Evolutionary conservation across 1,139 yeast species (phyloP), one percentile per base, ranked within the genome.

Genomic region (Geotrichum europaeum): DNA sequence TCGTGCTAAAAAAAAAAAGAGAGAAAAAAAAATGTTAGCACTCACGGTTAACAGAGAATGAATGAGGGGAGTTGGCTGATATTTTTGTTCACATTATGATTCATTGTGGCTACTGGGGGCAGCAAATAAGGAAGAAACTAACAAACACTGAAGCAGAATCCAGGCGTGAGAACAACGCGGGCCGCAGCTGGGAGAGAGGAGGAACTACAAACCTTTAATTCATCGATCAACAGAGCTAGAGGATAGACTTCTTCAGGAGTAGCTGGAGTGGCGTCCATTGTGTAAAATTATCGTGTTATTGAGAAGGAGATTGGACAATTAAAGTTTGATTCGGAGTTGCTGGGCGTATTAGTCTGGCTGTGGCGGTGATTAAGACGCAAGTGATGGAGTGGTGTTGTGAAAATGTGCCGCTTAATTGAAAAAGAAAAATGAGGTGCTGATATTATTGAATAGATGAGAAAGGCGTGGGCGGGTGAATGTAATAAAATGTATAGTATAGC

Each of bases 201-300:
- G 18, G 28, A 15, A 34, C 22, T n/a, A 65, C 68, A 32, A 53
- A 73, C 75, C 70, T 89, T 88, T 73, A 95, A 82, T 76, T 95
- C 99, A 73, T 95, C 99, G 89, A 95, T 92, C 65, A 95, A 82
- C 69, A 95, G 82, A 18, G 99, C 99, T 74, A 95, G 83, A 59
- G 99, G 99, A 71, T 90, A 94, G 63, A 94, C 81, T 71, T 90
- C 97, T 71, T 85, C 76, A 40, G 69, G 62, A 49, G 64, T 56
- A 30, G 61, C 47, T 49, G 60, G 60, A 30, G 56, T 63, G 45
- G 43, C 55, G n/a, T 62, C 62, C 62, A 62, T 62, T 47, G 58
- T 61, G 50, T 47, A 47, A 47, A 9, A 24, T 24, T 18, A 47
- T 18, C 18, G 50, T 22, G 18, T 47, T 47, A 47, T 20, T 47